Conservation (phyloP, 106 monocot species). For the Allium cepa region DNA sequence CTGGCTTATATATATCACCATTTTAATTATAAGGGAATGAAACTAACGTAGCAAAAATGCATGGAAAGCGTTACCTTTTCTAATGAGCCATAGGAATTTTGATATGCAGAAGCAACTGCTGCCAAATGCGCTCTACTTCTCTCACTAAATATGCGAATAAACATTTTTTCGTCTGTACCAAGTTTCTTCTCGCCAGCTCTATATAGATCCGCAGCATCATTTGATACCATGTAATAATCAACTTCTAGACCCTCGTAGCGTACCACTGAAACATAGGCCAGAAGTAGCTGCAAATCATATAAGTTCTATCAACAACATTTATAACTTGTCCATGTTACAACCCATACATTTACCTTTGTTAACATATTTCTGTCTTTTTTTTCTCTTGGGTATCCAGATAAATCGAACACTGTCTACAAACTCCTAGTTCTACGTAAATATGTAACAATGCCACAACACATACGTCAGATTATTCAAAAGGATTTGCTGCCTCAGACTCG, state of each 20-base stretch:
- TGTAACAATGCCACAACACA: no score
- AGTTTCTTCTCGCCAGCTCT: slow-evolving; percentile 80
- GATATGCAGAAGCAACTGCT: slow-evolving; percentile 56
- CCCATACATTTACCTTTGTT: no score
- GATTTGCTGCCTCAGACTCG: no score
- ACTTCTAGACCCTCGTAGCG: slow-evolving; percentile 72
- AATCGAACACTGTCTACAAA: no score
- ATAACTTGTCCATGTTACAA: no score
- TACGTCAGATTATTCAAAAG: no score
- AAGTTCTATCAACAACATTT: not conserved
- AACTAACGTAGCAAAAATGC: not conserved
- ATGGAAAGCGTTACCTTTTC: slow-evolving; percentile 40
- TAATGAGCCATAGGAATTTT: slow-evolving; percentile 37
- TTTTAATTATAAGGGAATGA: not conserved
- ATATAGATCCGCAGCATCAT: slow-evolving; percentile 63
- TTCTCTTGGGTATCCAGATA: no score
- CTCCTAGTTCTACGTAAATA: no score
- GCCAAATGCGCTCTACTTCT: slow-evolving; percentile 70
- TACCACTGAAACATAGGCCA: slow-evolving; percentile 32
- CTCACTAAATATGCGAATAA: slow-evolving; percentile 57
- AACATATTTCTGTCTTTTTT: no score
- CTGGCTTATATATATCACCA: not conserved
- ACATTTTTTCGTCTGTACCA: slow-evolving; percentile 77
- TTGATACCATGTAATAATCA: slow-evolving; percentile 44
- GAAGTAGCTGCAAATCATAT: slow-evolving; percentile 37